These are phyloP conservation scores for Erysimum cheiri DNA, from an alignment of 441 rosid species.

Conservation along the genomic window DNA sequence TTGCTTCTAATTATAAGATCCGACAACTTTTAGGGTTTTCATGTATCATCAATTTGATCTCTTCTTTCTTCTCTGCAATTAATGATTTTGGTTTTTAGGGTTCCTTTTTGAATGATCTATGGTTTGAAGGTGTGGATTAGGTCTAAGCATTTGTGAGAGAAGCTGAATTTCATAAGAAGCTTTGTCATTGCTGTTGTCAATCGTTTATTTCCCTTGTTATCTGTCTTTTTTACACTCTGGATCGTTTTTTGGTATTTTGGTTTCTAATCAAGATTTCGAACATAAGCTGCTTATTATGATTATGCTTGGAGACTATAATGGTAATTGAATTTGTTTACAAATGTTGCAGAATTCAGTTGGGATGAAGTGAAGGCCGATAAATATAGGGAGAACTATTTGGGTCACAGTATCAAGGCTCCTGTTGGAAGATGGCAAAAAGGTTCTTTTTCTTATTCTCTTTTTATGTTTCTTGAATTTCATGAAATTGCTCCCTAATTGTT, in stretches of 20 bases:
- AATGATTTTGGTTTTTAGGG: not conserved
- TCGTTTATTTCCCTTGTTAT: not conserved
- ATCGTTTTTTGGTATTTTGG: not conserved
- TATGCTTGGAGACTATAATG: not conserved
- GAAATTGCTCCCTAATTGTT: not conserved
- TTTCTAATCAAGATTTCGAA: not conserved
- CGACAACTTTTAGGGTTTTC: constrained; percentile 25
- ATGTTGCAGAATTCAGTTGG: constrained; percentile 90
- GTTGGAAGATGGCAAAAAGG: constrained; percentile 99
- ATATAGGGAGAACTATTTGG: constrained; percentile 89
- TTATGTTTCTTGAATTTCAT: not conserved
- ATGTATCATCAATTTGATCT: constrained; percentile 57
- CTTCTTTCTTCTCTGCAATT: not conserved
- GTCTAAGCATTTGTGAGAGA: constrained; percentile 18
- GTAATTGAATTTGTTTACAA: constrained; percentile 5
- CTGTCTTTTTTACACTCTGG: not conserved
- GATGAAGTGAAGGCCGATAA: constrained; percentile 96
- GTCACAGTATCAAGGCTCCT: constrained; percentile 95
- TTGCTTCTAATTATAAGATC: constrained; percentile 18
- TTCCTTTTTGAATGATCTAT: constrained; percentile 9
- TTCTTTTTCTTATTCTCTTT: constrained; percentile 34
- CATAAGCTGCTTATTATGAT: not conserved
- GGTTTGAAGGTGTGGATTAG: constrained; percentile 21
- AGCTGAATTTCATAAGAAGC: constrained; percentile 13
- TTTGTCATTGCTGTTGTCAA: not conserved